A percentile compares a stretch with the other conserved stretches of the same genome.
Evolutionary conservation across 2,329 filamentous ascomycete species (phyloP).

Genomic region (Fusarium illudens): DNA sequence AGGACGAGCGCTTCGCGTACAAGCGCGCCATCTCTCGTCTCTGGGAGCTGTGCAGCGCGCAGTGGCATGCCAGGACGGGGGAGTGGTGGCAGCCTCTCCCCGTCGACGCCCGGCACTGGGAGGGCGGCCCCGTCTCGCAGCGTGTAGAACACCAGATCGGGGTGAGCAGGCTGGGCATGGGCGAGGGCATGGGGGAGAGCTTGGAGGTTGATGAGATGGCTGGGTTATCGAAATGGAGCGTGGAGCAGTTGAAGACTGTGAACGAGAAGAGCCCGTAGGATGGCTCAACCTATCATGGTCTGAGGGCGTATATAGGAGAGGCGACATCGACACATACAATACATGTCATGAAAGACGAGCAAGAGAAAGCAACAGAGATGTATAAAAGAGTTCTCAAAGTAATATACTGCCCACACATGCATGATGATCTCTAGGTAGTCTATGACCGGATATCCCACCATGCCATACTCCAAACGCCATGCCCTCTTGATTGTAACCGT

Average conservation of each 20-base stretch:
- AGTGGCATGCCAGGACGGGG: conserved; percentile 73
- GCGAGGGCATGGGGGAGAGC: conserved; percentile 48
- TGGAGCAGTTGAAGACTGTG: conserved; percentile 46
- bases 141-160: conserved; percentile 20
- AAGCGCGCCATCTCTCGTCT: conserved; percentile 79
- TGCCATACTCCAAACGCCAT: conserved; percentile 43
- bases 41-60: conserved; percentile 80
- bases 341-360: background rate
- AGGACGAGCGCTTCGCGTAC: conserved; percentile 84
- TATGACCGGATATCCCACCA: conserved; percentile 37
- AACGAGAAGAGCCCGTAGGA: conserved; percentile 25
- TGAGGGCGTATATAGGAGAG: background rate
- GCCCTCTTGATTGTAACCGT: conserved; percentile 27
- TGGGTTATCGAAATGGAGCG: conserved; percentile 50
- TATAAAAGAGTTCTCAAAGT: conserved; percentile 18
- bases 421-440: conserved; percentile 31
- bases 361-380: conserved; percentile 1
- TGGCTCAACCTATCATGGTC: background rate
- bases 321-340: background rate
- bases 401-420: conserved; percentile 19
- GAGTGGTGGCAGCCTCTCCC: conserved; percentile 78
- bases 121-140: conserved; percentile 50
- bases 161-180: conserved; percentile 3
- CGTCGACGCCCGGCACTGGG: conserved; percentile 72
- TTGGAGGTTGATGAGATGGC: conserved; percentile 50